A percentile compares a stretch with the other conserved stretches of the same genome.
Conservation (phyloP, 345 rosid species). For the Hirschfeldia incana region DNA sequence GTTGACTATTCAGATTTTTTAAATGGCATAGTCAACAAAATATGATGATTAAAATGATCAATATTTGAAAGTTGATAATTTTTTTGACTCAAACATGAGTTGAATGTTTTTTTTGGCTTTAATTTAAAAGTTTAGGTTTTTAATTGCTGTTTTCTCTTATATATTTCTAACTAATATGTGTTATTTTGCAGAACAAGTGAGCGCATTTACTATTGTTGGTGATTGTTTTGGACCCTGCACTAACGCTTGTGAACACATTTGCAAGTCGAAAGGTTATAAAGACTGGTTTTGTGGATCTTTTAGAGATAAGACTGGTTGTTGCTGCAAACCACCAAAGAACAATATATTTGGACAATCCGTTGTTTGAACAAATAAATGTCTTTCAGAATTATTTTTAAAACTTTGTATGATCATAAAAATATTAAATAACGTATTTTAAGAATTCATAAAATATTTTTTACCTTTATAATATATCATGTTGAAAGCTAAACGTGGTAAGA, state of each 20-base stretch:
- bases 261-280: background rate
- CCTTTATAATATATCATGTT: too few relatives aligned
- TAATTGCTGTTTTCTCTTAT: background rate
- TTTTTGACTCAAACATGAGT: too few relatives aligned
- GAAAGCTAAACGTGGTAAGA: too few relatives aligned
- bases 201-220: background rate
- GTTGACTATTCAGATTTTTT: too few relatives aligned
- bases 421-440: too few relatives aligned
- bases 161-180: background rate
- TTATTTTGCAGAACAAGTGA: background rate
- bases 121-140: too few relatives aligned
- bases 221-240: background rate
- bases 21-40: too few relatives aligned
- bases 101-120: too few relatives aligned
- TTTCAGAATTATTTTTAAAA: background rate
- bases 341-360: background rate
- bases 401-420: too few relatives aligned
- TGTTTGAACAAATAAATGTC: background rate
- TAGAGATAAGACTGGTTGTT: background rate
- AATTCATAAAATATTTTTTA: too few relatives aligned
- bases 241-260: background rate
- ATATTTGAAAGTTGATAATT: too few relatives aligned
- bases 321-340: background rate
- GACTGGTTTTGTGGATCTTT: background rate
- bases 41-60: too few relatives aligned